Base-by-base conservation (phyloP, 306 rosid genomes). In the Quillaja saponaria region DNA sequence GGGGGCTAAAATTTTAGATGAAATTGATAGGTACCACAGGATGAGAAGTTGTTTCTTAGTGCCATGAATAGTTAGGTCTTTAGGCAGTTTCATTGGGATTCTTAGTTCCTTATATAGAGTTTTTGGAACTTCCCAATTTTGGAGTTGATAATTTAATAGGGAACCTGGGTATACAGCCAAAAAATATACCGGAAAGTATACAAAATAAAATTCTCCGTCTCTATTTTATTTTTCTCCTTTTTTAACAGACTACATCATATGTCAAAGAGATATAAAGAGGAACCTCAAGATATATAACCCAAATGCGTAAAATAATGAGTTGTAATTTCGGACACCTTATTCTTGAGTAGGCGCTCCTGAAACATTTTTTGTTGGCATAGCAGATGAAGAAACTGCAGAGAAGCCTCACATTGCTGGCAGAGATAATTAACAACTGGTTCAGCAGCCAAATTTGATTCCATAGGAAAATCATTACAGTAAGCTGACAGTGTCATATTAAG, bases 321-420 rank as follows among this genome's bases (percentile, higher is more conserved):
- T 74, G 59, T 48, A 48, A 60, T 49, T 51, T 61, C 46, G 62
- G 69, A 58, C 71, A 92, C 96, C 98, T 92, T 88, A 81, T 88
- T 86, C 75, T 72, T 88, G 63, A 92, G 82, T 51, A 92, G 81
- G 55, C 84, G 84, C 80, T 92, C 98, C 67, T 85, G 87, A 74
- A 88, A 92, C 67, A 73, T 49, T 55, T 82, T 88, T 60, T 88
- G 98, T 68, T 92, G 98, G 80, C 95, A 86, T 48, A 88, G 57
- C 28, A 78, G 79, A 69, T 81, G 96, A 71, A 92, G 92, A 88
- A 84, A 86, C 79, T 92, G 98, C 56, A 92, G 76, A 71, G 96
- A 92, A 69, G 94, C 96, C 72, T 92, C 98, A 74, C 96, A 88
- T 75, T 88, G 98, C 84, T 82, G 95, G 76, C 85, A 84, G 60